Base-by-base conservation (phyloP, 495 filamentous ascomycete species). In the Hypoxylon subgilvum region DNA sequence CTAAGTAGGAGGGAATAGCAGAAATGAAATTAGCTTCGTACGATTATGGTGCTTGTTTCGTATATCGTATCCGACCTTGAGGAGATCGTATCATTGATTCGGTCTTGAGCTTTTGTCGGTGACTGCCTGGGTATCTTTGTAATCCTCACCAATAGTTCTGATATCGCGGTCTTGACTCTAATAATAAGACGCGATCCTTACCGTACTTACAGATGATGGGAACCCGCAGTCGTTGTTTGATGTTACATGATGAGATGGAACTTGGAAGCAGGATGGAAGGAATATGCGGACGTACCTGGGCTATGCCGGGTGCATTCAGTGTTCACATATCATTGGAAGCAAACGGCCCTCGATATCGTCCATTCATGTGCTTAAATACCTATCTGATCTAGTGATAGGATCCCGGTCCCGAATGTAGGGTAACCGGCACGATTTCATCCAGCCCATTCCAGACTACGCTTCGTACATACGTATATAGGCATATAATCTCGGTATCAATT, bases 191-290 rank as follows among this genome's bases (percentile, higher is more conserved):
- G 16, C 16, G 23, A 3, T 3, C 23, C 23, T n/a, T 41, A 41
- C n/a, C n/a, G n/a, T 32, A 2, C 32, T 35, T 39, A 31, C 23
- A 52, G 17, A 32, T 10, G 30, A 23, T 32, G 14, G 38, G 31
- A 58, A 22, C 31, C 27, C 31, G 28, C 17, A 35, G 23, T 52
- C 27, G 40, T 13, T 25, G 17, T 22, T 16, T 18, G 39, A 30
- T 13, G 21, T 23, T 42, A 21, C 14, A 42, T 27, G 23, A 4
- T 32, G 16, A 9, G 41, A 56, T 23, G 35, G 58, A 51, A 51
- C 34, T 36, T 23, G 35, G 58, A 51, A 51, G 41, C 43, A 55
- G 36, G 52, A 56, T 23, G 45, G 52, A 52, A 52, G 58, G 52
- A 62, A 62, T 52, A 38, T 18, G 28, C 25, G 3, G 7, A 34